These are phyloP conservation scores for Fistulinella staudtii DNA, from an alignment of 1,284 basidiomycete species.

Conservation along the genomic window DNA sequence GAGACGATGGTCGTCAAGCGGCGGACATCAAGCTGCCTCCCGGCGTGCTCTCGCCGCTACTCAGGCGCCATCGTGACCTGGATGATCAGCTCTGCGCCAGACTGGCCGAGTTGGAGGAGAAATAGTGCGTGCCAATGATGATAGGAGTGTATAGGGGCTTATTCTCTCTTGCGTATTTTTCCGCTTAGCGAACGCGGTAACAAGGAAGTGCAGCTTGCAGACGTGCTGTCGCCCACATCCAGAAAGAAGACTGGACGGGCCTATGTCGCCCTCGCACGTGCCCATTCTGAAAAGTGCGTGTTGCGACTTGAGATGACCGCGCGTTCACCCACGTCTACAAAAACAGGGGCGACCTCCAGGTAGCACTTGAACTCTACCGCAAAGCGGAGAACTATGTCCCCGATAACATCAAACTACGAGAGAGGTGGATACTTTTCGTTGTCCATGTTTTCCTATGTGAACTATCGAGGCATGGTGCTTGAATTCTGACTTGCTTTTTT, in stretches of 20 bases:
- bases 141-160: slow-evolving; percentile 8
- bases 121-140: slow-evolving; percentile 48
- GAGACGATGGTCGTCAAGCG: slow-evolving; percentile 11
- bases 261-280: slow-evolving; percentile 68
- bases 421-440: slow-evolving; percentile 72
- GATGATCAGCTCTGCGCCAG: slow-evolving; percentile 62
- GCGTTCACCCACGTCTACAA: background rate
- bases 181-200: slow-evolving; percentile 50
- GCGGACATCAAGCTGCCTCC: slow-evolving; percentile 41
- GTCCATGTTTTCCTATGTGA: slow-evolving; percentile 53
- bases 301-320: background rate
- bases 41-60: slow-evolving; percentile 56
- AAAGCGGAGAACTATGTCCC: slow-evolving; percentile 74
- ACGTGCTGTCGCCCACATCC: slow-evolving; percentile 62
- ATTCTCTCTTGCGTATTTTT: background rate
- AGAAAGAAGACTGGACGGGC: slow-evolving; percentile 73
- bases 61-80: slow-evolving; percentile 59
- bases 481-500: slow-evolving; percentile 22
- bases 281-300: slow-evolving; percentile 72
- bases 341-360: slow-evolving; percentile 62
- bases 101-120: slow-evolving; percentile 64
- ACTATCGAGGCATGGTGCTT: slow-evolving; percentile 33
- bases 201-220: slow-evolving; percentile 55
- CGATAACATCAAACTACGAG: slow-evolving; percentile 73
- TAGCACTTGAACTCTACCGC: slow-evolving; percentile 69